These are phyloP conservation scores for Helotiales sp. DNA, from an alignment of 2,329 filamentous ascomycete genomes.

Conservation along the genomic window DNA sequence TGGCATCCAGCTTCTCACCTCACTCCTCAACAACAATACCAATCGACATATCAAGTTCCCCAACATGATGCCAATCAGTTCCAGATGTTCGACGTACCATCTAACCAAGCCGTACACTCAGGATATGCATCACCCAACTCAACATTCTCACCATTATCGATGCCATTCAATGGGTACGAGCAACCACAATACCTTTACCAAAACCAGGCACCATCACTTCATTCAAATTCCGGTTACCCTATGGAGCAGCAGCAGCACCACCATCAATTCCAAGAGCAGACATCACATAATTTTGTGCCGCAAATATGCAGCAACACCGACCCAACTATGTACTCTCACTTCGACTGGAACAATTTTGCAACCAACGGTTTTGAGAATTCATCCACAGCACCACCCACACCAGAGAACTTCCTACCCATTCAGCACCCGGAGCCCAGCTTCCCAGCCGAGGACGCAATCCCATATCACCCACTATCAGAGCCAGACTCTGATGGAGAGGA, in stretches of 20 bases:
- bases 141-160: conserved; percentile 58
- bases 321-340: conserved; percentile 40
- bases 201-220: conserved; percentile 19
- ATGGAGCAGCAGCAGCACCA: conserved; percentile 27
- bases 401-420: conserved; percentile 60
- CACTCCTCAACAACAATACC: conserved; percentile 41
- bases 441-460: conserved; percentile 55
- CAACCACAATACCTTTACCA: conserved; percentile 33
- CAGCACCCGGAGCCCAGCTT: conserved; percentile 54
- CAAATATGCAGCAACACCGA: conserved; percentile 31
- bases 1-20: conserved; percentile 72
- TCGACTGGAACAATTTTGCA: conserved; percentile 54
- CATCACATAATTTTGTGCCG: conserved; percentile 19
- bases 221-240: conserved; percentile 21
- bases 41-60: conserved; percentile 46
- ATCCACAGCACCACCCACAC: conserved; percentile 61
- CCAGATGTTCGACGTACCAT: conserved; percentile 39
- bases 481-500: conserved; percentile 69
- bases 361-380: conserved; percentile 50
- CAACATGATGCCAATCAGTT: conserved; percentile 44
- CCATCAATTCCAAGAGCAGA: conserved; percentile 22
- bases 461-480: conserved; percentile 57
- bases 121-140: conserved; percentile 62
- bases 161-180: conserved; percentile 48
- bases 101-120: conserved; percentile 60